Evolutionary conservation across 73 alveolate species (phyloP), one percentile per base, ranked within the genome.

Genomic region (Paramecium primaurelia): DNA sequence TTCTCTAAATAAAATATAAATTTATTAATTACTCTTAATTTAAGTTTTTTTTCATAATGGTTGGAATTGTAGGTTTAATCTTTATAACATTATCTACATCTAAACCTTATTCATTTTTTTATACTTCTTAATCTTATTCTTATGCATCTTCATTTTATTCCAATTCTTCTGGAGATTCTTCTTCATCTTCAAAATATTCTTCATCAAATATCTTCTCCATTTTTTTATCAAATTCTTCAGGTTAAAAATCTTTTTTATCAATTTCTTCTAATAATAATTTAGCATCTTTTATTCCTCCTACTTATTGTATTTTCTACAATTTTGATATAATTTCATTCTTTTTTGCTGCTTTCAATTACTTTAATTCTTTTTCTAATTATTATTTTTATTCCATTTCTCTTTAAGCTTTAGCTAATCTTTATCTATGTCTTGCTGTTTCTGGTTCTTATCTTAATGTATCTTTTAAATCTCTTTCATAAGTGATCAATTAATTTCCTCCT

Each of bases 161-260:
- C 86, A 97, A 97, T 44, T 96, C 94, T 92, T 94, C 93, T 99
- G 97, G 96, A 60, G 94, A 92, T 92, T 89, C 88, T 77, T 97
- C 99, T 45, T 93, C 96, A 22, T 96, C 98, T 85, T 98, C 96
- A 86, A 98, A 98, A 58, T 96, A 97, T 26, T 96, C 94, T 42
- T 95, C 93, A 69, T 88, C 90, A 88, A 37, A 64, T 4, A 60
- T 18, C 40, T 60, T 25, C 0, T 60, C 59, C 86, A 88, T 77
- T 40, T 88, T 45, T 68, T 88, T 40, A 38, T 88, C 93, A 37
- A 88, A 68, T 25, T 60, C 58, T 36, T 88, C 32, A 1, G 93
- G 84, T 9, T 88, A 68, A 47, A 88, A 88, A 40, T 88, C 93
- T 69, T 88, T 77, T n/a, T 88, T 80, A 16, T 69, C 45, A 2